Percentiles rank a stretch among this genome's conserved stretches.
Conservation (phyloP, 345 rosid species). For the Syzygium oleosum region DNA sequence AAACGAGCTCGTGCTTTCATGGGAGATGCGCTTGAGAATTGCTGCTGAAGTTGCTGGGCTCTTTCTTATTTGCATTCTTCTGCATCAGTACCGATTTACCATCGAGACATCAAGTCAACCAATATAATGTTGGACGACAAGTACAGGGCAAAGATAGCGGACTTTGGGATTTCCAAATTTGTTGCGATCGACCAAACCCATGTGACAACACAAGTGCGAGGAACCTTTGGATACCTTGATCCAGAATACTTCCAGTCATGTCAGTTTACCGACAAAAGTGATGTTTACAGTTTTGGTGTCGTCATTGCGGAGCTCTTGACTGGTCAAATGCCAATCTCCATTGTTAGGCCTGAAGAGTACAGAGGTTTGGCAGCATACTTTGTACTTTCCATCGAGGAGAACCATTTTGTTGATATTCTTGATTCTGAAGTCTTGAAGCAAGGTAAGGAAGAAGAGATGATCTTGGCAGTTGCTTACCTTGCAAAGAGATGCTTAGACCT, state of each 20-base stretch:
- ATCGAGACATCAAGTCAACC: not conserved
- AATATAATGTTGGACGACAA: not conserved
- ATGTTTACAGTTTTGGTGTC: too few relatives aligned
- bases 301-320: too few relatives aligned
- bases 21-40: too few relatives aligned
- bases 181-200: not conserved
- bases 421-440: not conserved
- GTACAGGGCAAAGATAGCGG: not conserved
- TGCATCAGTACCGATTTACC: not conserved
- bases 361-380: too few relatives aligned
- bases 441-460: not conserved
- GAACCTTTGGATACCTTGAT: too few relatives aligned
- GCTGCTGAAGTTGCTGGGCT: not conserved
- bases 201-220: not conserved
- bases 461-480: not conserved
- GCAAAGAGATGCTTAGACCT: conserved; percentile 2
- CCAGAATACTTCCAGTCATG: too few relatives aligned
- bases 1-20: too few relatives aligned
- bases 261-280: too few relatives aligned
- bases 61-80: not conserved
- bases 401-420: not conserved
- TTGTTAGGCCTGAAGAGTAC: too few relatives aligned
- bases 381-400: too few relatives aligned
- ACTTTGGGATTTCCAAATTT: not conserved
- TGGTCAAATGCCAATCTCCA: too few relatives aligned